phyloP scores from a whole-genome alignment of 192 early-diverging fungal species.

The Mycoemilia scoparia region DNA sequence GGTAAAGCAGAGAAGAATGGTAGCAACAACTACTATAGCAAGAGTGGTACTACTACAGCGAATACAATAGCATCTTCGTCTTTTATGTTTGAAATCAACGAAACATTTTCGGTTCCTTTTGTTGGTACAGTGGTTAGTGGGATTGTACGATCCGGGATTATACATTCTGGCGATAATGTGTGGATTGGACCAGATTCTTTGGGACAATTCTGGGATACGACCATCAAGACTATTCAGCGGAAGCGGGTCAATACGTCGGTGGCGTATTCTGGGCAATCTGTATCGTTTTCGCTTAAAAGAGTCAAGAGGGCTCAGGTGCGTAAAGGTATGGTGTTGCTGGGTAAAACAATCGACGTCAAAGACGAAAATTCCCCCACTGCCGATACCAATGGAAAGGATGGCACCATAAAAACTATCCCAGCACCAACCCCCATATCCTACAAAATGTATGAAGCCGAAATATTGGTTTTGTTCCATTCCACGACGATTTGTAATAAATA shows the following conservation, averaged over 20 bases:
- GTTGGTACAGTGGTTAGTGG: constrained; percentile 85
- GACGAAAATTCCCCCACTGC: background rate
- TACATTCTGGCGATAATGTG: constrained; percentile 64
- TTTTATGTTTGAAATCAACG: constrained; percentile 72
- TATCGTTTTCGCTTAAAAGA: constrained; percentile 70
- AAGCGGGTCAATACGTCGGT: constrained; percentile 63
- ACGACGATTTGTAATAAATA: constrained; percentile 80
- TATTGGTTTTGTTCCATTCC: constrained; percentile 77
- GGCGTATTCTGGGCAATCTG: constrained; percentile 68
- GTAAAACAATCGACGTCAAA: constrained; percentile 1
- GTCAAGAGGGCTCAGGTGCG: constrained; percentile 56
- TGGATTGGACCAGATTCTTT: constrained; percentile 69
- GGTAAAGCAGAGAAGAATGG: no score
- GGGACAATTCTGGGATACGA: constrained; percentile 60
- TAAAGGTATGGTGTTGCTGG: constrained; percentile 39
- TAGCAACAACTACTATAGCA: no score
- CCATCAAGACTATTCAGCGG: constrained; percentile 73
- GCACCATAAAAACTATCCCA: constrained; percentile 22
- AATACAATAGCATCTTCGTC: constrained; percentile 19
- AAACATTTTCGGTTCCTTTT: constrained; percentile 79
- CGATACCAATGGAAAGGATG: constrained; percentile 11
- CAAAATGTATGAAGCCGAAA: constrained; percentile 77
- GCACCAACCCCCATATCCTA: constrained; percentile 34
- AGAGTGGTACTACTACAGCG: no score
- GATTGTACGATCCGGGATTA: constrained; percentile 47